Evolutionary conservation across 2,329 filamentous ascomycete genomes (phyloP), one percentile per base, ranked within the genome.

Genomic region (Leptographium flavum): DNA sequence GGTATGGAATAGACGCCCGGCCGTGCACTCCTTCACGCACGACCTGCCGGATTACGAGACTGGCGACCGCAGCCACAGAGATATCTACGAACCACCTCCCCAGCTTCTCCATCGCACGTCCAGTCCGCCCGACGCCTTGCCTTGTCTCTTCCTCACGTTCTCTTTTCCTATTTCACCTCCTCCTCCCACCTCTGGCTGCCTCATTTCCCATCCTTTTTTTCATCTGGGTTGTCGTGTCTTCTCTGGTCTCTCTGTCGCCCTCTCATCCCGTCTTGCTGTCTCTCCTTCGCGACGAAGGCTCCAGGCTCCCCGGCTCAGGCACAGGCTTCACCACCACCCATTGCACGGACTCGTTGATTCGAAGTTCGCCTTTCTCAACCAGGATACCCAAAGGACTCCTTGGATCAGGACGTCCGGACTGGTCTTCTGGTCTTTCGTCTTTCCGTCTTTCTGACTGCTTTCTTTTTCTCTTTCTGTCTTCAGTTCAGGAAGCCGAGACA

Each of bases 321-420:
- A 14, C 15, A 19, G 15, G 32, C 25, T 33, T 43, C 39, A 45
- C 46, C 30, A 39, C 25, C 22, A 27, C 25, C 28, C 22, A 19
- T 19, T 30, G 38, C 30, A 30, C 28, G 31, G 49, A 49, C 43
- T 51, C 49, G 49, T 51, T 51, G 13, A 46, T 14, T 51, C 49
- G 47, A 51, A 39, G 44, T 39, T 51, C 49, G 11, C 39, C 45
- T 21, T 33, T 35, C 25, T 39, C 31, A n/a, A 8, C 23, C 41
- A 28, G 14, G 10, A n/a, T n/a, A n/a, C n/a, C n/a, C n/a, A n/a
- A n/a, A n/a, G n/a, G n/a, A n/a, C n/a, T n/a, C n/a, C n/a, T n/a
- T n/a, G n/a, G n/a, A n/a, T n/a, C n/a, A n/a, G n/a, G n/a, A n/a
- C 15, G 39, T 33, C 35, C 31, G 13, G 31, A 21, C 14, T 22